Evolutionary conservation across 2,329 filamentous ascomycete genomes (phyloP), one percentile per base, ranked within the genome.

Genomic region (Ramularia collo-cygni): DNA sequence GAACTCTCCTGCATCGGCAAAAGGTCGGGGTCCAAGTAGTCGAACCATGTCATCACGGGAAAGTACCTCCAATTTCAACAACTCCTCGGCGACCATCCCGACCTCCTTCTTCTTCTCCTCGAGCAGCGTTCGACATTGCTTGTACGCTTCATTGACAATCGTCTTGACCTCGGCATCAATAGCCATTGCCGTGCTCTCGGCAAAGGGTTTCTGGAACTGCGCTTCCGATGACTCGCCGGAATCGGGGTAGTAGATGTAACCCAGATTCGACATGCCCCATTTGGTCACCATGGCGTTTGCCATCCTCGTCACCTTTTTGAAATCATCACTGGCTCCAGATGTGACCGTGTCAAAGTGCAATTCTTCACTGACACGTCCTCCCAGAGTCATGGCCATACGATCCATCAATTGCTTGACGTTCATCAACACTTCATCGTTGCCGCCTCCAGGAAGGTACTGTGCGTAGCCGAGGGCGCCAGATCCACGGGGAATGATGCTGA

Each of bases 321-420:
- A 98, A 63, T 98, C 92, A 63, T 96, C 92, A 38, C 82, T 89
- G 14, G 90, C 92, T 42, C 92, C 92, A 33, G 85, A 92, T 2
- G 92, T 98, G 14, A 98, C 92, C 0, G 88, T 94, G 24, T 92
- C 83, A 66, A 98, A 98, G 68, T 98, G 90, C 6, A 98, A 70
- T 65, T 98, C 92, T 67, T 98, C 92, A 14, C 84, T 92, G 16
- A 98, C 85, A 51, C 92, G 87, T 2, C 92, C 92, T 54, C 89
- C 92, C 40, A 98, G 81, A 2, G 90, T 95, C 92, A 98, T 98
- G 50, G 92, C 92, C 92, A 98, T 98, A 54, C 92, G 88, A 64
- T 98, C 92, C 86, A 96, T 95, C 29, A 98, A 74, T 67, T 98
- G 92, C 61, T 89, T 82, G 49, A 86, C 82, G 59, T 83, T 95